Base-by-base conservation (phyloP, 176 grass and related monocot species). In the Saccharum spontaneum region DNA sequence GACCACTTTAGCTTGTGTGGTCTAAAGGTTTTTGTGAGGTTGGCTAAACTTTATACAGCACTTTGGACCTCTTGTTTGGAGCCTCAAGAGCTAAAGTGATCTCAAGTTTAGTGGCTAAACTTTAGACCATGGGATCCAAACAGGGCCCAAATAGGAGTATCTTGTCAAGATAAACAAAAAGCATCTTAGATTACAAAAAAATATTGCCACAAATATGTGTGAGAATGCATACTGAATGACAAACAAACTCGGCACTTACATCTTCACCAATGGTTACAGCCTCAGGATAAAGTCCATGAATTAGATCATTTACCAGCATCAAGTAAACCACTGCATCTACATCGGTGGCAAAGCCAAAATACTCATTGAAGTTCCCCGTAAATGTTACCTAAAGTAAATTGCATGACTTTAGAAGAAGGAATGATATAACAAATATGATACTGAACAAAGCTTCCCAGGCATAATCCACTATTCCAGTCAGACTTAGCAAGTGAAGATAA, bases 261-360 rank as follows among this genome's bases (percentile, higher is more conserved):
- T 97, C 94, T 94, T 97, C 94, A 85, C 94, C 94, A 20, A 97
- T 80, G 62, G 86, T 63, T 69, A 97, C 69, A 48, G 92, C 92
- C 80, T 97, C 90, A 55, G 92, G 94, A 82, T 89, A 94, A 79
- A 97, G 92, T 40, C 90, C 94, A 69, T 90, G 94, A 75, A 97
- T 92, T 65, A 97, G 44, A 94, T 97, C 94, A 71, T 97, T 97
- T 77, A 97, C 90, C 44, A 97, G 73, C 94, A 97, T 97, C 80
- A 97, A 88, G 70, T 97, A 97, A 83, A 97, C 88, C 52, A 97
- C 88, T 33, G 94, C 94, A 92, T 97, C 90, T 6, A 92, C 86
- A 90, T 97, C 94, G 20, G 94, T 89, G 68, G 86, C 90, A 92
- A 90, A 90, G 44, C 94, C 94, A 92, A 97, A 97, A 67, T 97